Conservation (phyloP, 176 grass and related monocot genomes). For the Sorghum bicolor region Sorghum_bicolor_NCBIv3 NC_012872.2:52155501-52156000, state of each 20-base stretch:
- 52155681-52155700: not conserved
- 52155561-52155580: conserved; percentile 66
- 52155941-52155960: not conserved
- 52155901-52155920: conserved; percentile 59
- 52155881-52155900: conserved; percentile 67
- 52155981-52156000: conserved; percentile 30
- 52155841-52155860: conserved; percentile 92
- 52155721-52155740: conserved; percentile 6
- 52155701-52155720: not conserved
- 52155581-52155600: conserved; percentile 74
- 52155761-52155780: not conserved
- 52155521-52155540: not conserved
- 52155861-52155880: conserved; percentile 81
- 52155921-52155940: not conserved
- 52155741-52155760: not conserved
- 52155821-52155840: conserved; percentile 82
- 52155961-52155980: not conserved
- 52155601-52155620: conserved; percentile 63
- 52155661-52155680: not conserved
- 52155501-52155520: not conserved
- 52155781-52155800: conserved; percentile 31
- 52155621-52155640: conserved; percentile 77
- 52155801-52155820: conserved; percentile 90
- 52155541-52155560: not conserved
- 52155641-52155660: not conserved